Percentiles rank a stretch among this genome's conserved stretches.
These are phyloP conservation scores for Rhizopogon vesiculosus DNA, from an alignment of 768 basidiomycete species.

Conservation along the genomic window DNA sequence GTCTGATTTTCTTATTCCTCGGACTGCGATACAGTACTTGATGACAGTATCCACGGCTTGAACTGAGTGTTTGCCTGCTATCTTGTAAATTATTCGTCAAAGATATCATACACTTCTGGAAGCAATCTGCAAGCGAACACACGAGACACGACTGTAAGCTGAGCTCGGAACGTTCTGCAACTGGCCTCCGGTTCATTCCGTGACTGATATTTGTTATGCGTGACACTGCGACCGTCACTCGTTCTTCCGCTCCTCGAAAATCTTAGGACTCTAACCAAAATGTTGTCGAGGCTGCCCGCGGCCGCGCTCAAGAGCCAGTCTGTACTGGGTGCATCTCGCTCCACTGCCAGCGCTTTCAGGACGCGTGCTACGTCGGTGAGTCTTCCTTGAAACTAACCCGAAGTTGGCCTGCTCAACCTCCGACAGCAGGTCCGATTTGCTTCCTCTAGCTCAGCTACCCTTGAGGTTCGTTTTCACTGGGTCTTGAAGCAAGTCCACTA, in stretches of 20 bases:
- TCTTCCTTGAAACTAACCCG: constrained; percentile 11
- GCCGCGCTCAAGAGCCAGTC: constrained; percentile 61
- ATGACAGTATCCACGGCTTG: not conserved
- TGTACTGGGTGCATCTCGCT: constrained; percentile 41
- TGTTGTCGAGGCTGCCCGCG: constrained; percentile 80
- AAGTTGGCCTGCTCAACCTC: constrained; percentile 16
- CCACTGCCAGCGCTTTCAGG: constrained; percentile 34
- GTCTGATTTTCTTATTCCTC: not conserved
- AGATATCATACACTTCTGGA: not conserved
- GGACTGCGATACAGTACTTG: not conserved
- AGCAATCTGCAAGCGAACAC: no score
- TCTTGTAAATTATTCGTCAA: constrained; percentile 21
- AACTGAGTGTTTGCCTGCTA: not conserved
- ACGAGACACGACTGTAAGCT: not conserved
- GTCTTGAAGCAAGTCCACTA: not conserved
- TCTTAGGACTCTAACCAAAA: constrained; percentile 46
- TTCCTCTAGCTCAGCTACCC: constrained; percentile 55
- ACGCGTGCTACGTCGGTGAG: constrained; percentile 50
- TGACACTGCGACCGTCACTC: constrained; percentile 34
- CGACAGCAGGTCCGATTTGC: constrained; percentile 61
- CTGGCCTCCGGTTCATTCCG: constrained; percentile 48
- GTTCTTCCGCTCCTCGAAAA: constrained; percentile 38
- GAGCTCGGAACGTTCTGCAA: constrained; percentile 11
- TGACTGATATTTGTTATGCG: constrained; percentile 34
- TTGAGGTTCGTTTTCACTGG: constrained; percentile 51